Conservation (phyloP, 202 grass and related monocot species). For the Carex arenaria region DNA sequence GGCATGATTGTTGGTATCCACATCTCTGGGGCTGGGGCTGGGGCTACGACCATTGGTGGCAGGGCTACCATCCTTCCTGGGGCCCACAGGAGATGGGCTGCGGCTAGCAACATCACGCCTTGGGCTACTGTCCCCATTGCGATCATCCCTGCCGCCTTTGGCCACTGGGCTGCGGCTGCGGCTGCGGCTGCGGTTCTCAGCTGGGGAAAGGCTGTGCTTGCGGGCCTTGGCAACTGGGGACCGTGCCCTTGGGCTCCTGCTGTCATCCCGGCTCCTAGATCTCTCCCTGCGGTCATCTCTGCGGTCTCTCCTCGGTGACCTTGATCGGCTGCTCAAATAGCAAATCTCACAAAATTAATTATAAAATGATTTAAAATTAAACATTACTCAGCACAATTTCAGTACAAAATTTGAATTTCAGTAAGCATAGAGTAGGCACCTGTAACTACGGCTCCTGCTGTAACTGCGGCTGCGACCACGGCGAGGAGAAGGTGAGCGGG, state of each 20-base stretch:
- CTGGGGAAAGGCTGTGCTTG: conserved; percentile 48
- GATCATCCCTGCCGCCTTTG: conserved; percentile 47
- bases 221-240: conserved; percentile 46
- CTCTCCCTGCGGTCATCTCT: conserved; percentile 40
- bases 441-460: conserved; percentile 82
- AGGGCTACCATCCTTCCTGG: conserved; percentile 39
- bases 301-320: conserved; percentile 58
- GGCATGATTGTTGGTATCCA: conserved; percentile 33
- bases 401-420: background rate
- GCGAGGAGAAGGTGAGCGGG: conserved; percentile 61
- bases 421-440: conserved; percentile 24
- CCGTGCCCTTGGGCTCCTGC: conserved; percentile 53
- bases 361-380: background rate
- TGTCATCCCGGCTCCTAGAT: conserved; percentile 75
- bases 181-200: conserved; percentile 47
- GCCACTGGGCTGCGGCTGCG: conserved; percentile 37
- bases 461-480: conserved; percentile 67
- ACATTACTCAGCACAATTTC: background rate
- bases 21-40: conserved; percentile 59
- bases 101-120: conserved; percentile 34
- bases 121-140: conserved; percentile 48
- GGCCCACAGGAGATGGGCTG: conserved; percentile 40
- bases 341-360: background rate
- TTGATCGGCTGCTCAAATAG: conserved; percentile 30
- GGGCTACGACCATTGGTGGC: conserved; percentile 42